phyloP scores from a whole-genome alignment of 768 basidiomycete species.

The Thelephora aurantiotincta region DNA sequence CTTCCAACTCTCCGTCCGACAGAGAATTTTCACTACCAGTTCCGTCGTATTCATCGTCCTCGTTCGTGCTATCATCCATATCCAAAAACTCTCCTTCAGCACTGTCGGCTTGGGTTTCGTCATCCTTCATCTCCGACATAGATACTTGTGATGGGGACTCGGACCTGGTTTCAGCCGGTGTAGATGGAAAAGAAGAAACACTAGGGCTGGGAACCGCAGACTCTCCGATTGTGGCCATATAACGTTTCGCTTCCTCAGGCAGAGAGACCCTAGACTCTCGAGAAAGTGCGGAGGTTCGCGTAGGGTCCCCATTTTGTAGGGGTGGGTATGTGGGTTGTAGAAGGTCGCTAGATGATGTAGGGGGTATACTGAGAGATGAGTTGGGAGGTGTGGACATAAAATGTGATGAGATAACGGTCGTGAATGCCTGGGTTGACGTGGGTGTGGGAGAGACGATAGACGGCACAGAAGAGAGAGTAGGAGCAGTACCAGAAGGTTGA shows the following conservation, averaged over 20 bases:
- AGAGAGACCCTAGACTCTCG: slow-evolving; percentile 57
- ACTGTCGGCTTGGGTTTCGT: not conserved
- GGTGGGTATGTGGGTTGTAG: no score
- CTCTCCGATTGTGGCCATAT: slow-evolving; percentile 55
- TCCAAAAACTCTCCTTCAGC: slow-evolving; percentile 43
- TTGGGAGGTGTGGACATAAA: no score
- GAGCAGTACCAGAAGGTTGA: no score
- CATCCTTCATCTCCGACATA: not conserved
- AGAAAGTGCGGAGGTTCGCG: slow-evolving; percentile 23
- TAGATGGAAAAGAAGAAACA: slow-evolving; percentile 8
- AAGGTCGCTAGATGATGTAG: no score
- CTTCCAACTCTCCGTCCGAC: slow-evolving; percentile 21
- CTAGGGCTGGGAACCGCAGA: slow-evolving; percentile 44
- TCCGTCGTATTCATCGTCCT: slow-evolving; percentile 15
- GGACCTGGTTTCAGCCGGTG: not conserved
- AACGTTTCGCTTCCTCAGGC: slow-evolving; percentile 65
- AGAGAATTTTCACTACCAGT: slow-evolving; percentile 13
- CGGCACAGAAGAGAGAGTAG: no score
- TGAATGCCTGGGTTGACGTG: no score
- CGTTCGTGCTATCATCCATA: slow-evolving; percentile 36
- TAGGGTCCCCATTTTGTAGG: slow-evolving; percentile 11
- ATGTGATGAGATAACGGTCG: no score
- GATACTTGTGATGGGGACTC: not conserved
- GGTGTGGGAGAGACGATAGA: no score
- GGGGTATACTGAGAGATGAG: no score